These are phyloP conservation scores for Cetraspora pellucida DNA, from an alignment of 192 early-diverging fungal genomes.

Conservation along the genomic window DNA sequence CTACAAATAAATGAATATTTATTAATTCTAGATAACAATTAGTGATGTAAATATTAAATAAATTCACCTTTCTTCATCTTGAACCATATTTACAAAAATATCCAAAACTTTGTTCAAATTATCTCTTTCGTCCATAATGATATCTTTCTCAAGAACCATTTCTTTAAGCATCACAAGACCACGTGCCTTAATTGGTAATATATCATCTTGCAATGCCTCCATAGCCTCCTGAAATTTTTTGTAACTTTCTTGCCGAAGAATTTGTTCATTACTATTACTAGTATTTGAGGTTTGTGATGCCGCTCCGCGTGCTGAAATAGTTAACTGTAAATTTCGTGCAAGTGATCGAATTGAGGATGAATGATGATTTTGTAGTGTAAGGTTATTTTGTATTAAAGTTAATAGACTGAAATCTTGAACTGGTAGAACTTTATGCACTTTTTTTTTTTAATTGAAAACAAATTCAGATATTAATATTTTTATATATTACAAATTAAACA, in stretches of 20 bases:
- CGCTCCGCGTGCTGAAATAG: conserved; percentile 51
- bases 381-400: conserved; percentile 38
- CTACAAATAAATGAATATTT: conserved; percentile 43
- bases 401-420: conserved; percentile 48
- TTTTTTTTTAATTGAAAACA: too few species aligned
- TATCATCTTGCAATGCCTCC: conserved; percentile 72
- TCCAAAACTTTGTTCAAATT: conserved; percentile 68
- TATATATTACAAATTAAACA: too few species aligned
- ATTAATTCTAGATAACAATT: conserved; percentile 22
- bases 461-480: too few species aligned
- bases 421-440: conserved; percentile 53
- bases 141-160: conserved; percentile 75
- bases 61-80: conserved; percentile 74
- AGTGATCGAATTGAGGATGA: conserved; percentile 48
- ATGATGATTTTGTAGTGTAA: conserved; percentile 44
- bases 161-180: conserved; percentile 81
- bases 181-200: conserved; percentile 87
- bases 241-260: conserved; percentile 44
- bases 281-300: conserved; percentile 18
- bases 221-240: conserved; percentile 73
- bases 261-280: conserved; percentile 1
- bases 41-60: not conserved
- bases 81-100: conserved; percentile 78
- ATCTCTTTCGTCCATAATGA: conserved; percentile 52
- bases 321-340: conserved; percentile 49